Evolutionary conservation across 1,284 basidiomycete genomes (phyloP).

Genomic region (Malassezia vespertilionis): DNA sequence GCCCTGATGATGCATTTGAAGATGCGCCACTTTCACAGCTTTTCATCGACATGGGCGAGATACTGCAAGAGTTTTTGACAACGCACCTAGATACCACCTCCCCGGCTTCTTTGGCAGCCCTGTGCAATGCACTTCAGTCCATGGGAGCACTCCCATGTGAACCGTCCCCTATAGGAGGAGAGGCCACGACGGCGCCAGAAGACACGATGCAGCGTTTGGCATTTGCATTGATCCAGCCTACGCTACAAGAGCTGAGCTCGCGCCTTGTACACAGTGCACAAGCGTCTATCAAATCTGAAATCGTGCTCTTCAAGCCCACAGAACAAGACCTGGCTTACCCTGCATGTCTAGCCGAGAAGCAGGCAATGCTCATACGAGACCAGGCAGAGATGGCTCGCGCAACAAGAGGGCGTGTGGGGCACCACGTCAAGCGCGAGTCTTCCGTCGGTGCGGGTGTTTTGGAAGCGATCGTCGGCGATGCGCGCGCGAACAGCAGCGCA

Average conservation of each 20-base stretch:
- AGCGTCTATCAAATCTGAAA: background rate
- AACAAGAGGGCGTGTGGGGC: background rate
- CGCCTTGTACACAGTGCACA: conserved; percentile 3
- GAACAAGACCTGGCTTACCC: conserved; percentile 3
- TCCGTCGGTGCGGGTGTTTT: background rate
- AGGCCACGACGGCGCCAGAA: background rate
- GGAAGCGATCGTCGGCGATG: background rate
- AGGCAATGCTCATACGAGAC: background rate
- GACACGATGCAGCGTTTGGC: background rate
- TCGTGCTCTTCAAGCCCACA: background rate
- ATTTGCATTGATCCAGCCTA: background rate
- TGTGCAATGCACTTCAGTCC: background rate
- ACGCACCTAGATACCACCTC: background rate
- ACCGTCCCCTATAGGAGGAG: too few relatives aligned
- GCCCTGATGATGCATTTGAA: background rate
- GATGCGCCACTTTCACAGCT: background rate
- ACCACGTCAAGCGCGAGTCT: background rate
- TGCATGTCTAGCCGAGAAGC: background rate
- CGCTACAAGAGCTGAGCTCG: background rate
- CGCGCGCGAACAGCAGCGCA: background rate
- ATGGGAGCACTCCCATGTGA: background rate
- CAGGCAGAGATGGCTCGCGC: background rate
- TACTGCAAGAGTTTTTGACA: background rate
- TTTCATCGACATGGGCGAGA: background rate
- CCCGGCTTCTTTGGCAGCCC: background rate